Percentiles rank a stretch among this genome's conserved stretches.
These are phyloP conservation scores for Rubus parviflorus DNA, from an alignment of 306 rosid genomes.

Conservation along the genomic window DNA sequence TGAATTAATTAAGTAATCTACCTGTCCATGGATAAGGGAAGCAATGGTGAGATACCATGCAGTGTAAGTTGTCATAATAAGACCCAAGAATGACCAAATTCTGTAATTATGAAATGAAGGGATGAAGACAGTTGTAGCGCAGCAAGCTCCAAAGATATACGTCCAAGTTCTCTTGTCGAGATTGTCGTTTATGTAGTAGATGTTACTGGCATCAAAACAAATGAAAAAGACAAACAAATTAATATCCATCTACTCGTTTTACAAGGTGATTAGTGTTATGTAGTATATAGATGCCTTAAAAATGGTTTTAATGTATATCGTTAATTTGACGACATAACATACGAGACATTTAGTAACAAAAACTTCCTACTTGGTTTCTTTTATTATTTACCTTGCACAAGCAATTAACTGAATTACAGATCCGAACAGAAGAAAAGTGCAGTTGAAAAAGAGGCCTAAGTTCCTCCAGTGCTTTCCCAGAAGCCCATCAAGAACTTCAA, in stretches of 20 bases:
- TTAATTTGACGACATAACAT: not conserved
- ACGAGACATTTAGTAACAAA: not conserved
- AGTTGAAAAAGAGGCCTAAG: constrained; percentile 85
- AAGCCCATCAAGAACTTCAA: constrained; percentile 98
- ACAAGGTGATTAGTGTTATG: not conserved
- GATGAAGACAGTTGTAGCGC: constrained; percentile 93
- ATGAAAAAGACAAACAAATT: not conserved
- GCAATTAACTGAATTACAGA: constrained; percentile 97
- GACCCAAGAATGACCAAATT: constrained; percentile 94
- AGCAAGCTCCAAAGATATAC: constrained; percentile 93
- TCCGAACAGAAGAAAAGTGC: constrained; percentile 97
- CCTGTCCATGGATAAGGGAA: constrained; percentile 88
- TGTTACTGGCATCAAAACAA: constrained; percentile 56
- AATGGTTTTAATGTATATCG: too few species aligned
- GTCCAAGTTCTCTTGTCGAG: constrained; percentile 99
- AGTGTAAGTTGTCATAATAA: constrained; percentile 87
- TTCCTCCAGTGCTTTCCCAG: constrained; percentile 95
- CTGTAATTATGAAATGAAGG: constrained; percentile 98
- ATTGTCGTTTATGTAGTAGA: constrained; percentile 95
- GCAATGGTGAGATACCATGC: constrained; percentile 98
- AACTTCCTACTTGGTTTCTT: too few species aligned
- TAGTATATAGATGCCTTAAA: not conserved
- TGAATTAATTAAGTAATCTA: constrained; percentile 16
- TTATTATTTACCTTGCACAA: constrained; percentile 78
- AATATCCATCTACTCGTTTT: not conserved